These are phyloP conservation scores for Castanopsis chinensis DNA, from an alignment of 306 rosid species.

Conservation along the genomic window DNA sequence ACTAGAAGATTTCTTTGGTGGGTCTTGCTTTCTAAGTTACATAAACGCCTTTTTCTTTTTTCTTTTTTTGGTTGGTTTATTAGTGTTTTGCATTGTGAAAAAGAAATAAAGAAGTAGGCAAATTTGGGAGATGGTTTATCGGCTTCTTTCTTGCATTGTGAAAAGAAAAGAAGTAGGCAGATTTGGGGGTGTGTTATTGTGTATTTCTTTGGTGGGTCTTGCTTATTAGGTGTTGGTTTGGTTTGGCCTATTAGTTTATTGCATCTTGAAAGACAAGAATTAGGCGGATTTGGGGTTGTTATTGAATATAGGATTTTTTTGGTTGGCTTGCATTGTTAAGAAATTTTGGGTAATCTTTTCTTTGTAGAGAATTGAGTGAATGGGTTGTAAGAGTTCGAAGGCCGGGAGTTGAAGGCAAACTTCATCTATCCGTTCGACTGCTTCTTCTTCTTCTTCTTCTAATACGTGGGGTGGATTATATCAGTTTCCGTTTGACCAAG, in stretches of 20 bases:
- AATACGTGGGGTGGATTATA: conserved; percentile 30
- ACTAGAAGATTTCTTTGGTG: no score
- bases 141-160: no score
- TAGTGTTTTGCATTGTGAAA: no score
- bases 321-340: conserved; percentile 11
- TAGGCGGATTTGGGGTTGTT: background rate
- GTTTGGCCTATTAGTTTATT: background rate
- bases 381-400: conserved; percentile 55
- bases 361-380: conserved; percentile 1
- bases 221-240: background rate
- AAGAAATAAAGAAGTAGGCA: no score
- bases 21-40: no score
- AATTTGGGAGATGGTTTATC: no score
- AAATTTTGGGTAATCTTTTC: background rate
- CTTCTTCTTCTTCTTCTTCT: conserved; percentile 33
- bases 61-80: no score
- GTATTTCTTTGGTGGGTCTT: background rate
- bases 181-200: no score
- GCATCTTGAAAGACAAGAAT: background rate
- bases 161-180: no score
- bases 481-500: background rate
- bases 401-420: conserved; percentile 42
- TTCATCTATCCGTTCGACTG: conserved; percentile 43
- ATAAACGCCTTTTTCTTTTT: no score
- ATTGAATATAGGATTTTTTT: conserved; percentile 8